Evolutionary conservation across 768 basidiomycete genomes (phyloP).

Genomic region (Boletus rubescentipes): DNA sequence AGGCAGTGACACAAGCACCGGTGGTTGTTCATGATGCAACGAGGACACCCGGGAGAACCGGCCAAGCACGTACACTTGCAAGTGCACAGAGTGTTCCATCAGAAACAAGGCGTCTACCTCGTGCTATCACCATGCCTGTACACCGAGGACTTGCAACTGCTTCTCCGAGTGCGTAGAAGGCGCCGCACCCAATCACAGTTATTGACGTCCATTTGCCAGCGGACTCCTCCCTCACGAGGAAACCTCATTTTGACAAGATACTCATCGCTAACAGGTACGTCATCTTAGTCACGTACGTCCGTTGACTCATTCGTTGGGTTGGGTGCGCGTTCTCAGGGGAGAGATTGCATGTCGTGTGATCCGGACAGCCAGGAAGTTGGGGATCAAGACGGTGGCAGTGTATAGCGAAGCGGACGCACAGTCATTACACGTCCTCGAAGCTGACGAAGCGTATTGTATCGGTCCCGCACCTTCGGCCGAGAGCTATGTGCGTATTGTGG

Average conservation of each 20-base stretch:
- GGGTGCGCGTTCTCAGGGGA: conserved; percentile 50
- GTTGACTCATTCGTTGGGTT: background rate
- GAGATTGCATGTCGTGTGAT: conserved; percentile 97
- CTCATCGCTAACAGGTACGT: conserved; percentile 80
- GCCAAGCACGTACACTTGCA: conserved; percentile 5
- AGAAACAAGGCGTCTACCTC: background rate
- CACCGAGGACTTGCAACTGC: conserved; percentile 20
- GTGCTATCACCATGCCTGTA: background rate
- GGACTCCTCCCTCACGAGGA: conserved; percentile 16
- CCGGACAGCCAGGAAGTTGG: conserved; percentile 82
- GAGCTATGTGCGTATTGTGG: conserved; percentile 69
- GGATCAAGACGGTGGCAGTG: conserved; percentile 89
- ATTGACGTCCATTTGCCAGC: conserved; percentile 1
- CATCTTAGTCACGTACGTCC: background rate
- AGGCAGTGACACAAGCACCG: conserved; percentile 9
- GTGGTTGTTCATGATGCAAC: conserved; percentile 3
- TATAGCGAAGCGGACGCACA: conserved; percentile 85
- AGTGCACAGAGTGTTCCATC: background rate
- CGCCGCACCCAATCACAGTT: background rate
- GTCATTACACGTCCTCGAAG: conserved; percentile 80
- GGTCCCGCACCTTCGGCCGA: conserved; percentile 88
- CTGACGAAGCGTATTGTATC: conserved; percentile 90
- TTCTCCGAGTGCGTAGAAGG: conserved; percentile 15
- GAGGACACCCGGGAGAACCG: conserved; percentile 9
- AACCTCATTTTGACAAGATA: conserved; percentile 84